Evolutionary conservation across 2,329 filamentous ascomycete species (phyloP), one percentile per base, ranked within the genome.

Genomic region (Xylaria sp.): DNA sequence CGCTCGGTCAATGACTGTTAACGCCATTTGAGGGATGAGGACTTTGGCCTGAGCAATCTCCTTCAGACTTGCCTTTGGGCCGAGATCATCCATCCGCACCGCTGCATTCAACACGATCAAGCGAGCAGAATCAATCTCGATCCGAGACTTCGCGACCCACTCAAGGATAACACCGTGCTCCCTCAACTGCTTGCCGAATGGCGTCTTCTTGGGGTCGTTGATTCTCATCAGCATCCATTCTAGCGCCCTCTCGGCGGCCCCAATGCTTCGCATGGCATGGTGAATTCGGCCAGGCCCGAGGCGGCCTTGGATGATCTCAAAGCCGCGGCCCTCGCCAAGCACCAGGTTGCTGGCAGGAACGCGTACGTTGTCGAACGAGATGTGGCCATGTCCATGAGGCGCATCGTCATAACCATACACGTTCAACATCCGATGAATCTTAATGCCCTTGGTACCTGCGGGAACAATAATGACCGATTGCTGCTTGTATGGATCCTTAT

Each of bases 341-440:
- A 98, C 92, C 78, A 99, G 91, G 84, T 93, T 96, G 76, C 85
- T 84, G 39, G 86, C 89, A 8, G 95, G 95, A 0, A 99, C 93
- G 68, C 95, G 92, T 71, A 98, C 96, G 79, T 98, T 92, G 68
- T 90, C 86, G 83, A 99, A 98, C 44, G 85, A 88, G 78, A 99
- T 90, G 82, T 99, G 95, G 54, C 94, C 96, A 83, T 99, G 96
- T 65, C 96, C 96, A 81, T 99, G 96, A 2, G 96, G 96, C n/a
- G 96, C 96, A 76, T 99, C 96, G 80, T 98, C 96, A 83, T 94
- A 98, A 67, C 96, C 96, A 82, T 97, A 97, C 73, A 98, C 95
- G 60, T 87, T 91, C 65, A 99, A 86, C 93, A 98, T 97, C 75
- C 96, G 91, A 82, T 97, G 89, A 76, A 98, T 91, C n/a, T 90